Percentiles rank a stretch among this genome's conserved stretches.
phyloP scores from a whole-genome alignment of 345 rosid species.

The Aegle marmelos region DNA sequence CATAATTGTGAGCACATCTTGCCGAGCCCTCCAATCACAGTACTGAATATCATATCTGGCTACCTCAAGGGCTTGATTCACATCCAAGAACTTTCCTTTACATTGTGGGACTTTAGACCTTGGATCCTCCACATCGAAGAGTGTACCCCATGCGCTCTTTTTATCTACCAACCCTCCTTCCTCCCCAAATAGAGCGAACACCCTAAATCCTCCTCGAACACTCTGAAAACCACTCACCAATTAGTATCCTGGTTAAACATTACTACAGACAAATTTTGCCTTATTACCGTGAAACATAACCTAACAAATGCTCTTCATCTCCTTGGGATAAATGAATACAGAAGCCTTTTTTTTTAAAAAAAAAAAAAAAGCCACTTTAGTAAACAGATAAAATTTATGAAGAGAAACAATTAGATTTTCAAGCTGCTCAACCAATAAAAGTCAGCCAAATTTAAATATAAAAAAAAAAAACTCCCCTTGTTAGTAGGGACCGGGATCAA shows the following conservation, averaged over 20 bases:
- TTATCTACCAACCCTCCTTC: conserved; percentile 65
- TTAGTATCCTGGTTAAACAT: neutral
- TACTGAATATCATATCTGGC: conserved; percentile 92
- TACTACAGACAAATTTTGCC: neutral
- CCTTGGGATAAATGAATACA: neutral
- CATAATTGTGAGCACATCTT: conserved; percentile 92
- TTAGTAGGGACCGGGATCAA: neutral
- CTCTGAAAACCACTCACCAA: conserved; percentile 43
- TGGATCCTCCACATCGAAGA: conserved; percentile 94
- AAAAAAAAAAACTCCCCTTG: neutral
- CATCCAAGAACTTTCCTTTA: conserved; percentile 89
- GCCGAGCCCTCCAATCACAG: conserved; percentile 95
- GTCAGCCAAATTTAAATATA: neutral
- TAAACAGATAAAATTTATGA: neutral
- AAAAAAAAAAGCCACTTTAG: neutral
- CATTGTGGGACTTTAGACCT: conserved; percentile 75
- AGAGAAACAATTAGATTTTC: neutral
- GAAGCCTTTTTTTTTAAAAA: neutral
- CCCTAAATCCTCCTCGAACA: conserved; percentile 60
- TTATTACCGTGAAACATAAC: neutral
- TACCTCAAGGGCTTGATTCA: conserved; percentile 84
- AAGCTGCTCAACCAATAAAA: neutral
- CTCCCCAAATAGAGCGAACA: conserved; percentile 75
- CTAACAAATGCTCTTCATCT: neutral
- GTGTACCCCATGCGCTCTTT: conserved; percentile 69